Evolutionary conservation across 805 yeast genomes (phyloP), one percentile per base, ranked within the genome.

Genomic region (Candida argentea): DNA sequence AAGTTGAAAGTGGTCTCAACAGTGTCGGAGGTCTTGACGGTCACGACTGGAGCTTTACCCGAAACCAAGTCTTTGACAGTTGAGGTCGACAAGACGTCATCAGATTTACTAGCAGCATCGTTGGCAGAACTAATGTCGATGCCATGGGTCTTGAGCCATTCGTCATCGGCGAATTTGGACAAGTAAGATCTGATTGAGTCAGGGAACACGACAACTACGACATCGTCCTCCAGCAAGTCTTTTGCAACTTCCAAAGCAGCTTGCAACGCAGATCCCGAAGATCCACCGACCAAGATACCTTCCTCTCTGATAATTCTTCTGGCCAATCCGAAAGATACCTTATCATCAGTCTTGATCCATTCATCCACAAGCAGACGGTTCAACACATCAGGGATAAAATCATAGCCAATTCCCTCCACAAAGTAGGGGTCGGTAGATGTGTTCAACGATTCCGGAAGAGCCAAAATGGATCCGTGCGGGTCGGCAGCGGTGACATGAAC

Each of bases 341-440:
- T 68, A 50, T 83, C 94, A 40, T 80, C 86, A 24, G 93, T 82
- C 64, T 83, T 83, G 64, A 77, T 70, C 94, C 94, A 83, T 37
- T 65, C 58, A 52, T 83, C 91, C 15, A 83, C 77, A 28, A 57
- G 52, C 10, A 52, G 43, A 55, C 91, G 70, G 46, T 76, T 63
- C 50, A 83, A 67, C 13, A 80, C 94, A 29, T 81, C 81, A 28
- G 94, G 94, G 36, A 83, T 63, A 49, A 83, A 83, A 57, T 83
- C 94, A 53, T 83, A 83, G 40, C 94, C 94, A 40, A 83, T 83
- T 55, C 94, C 94, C 59, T 83, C 94, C 27, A 84, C 94, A 47
- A 81, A 69, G 57, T 83, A 83, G 6, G 66, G 50, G 26, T 68
- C 79, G 18, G 65, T 50, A 16, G 75, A 53, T 17, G 64, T 48